Percentiles rank a stretch among this genome's conserved stretches.
Conservation (phyloP, 129 eudicot genomes). For the Tagetes patula region DNA sequence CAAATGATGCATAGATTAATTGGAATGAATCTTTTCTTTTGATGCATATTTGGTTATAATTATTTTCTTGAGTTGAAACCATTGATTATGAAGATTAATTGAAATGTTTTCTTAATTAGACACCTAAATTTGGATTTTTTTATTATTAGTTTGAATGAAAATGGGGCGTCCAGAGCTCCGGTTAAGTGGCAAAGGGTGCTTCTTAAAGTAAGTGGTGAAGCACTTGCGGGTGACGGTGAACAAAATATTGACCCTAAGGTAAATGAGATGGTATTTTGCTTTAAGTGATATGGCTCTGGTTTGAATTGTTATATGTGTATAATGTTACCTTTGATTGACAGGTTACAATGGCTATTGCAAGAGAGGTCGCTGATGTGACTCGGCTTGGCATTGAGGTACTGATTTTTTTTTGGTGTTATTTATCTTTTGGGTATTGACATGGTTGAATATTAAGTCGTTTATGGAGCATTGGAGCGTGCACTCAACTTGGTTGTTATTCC, state of each 20-base stretch:
- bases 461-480: neutral
- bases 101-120: slow-evolving; percentile 20
- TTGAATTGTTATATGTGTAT: neutral
- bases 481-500: neutral
- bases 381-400: slow-evolving; percentile 93
- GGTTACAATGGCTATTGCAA: slow-evolving; percentile 92
- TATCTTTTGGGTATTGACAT: slow-evolving; percentile 8
- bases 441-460: neutral
- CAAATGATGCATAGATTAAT: neutral
- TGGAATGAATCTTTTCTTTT: neutral
- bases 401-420: neutral
- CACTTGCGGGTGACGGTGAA: slow-evolving; percentile 80
- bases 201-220: slow-evolving; percentile 98
- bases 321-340: slow-evolving; percentile 27
- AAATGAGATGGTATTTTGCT: neutral
- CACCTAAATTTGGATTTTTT: slow-evolving; percentile 46
- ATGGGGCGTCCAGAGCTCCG: slow-evolving; percentile 41
- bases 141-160: slow-evolving; percentile 52
- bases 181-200: slow-evolving; percentile 90
- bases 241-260: slow-evolving; percentile 99
- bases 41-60: neutral
- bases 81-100: too few relatives aligned
- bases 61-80: neutral
- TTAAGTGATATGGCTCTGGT: neutral
- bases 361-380: slow-evolving; percentile 96